Evolutionary conservation across 805 yeast genomes (phyloP), one percentile per base, ranked within the genome.

Genomic region (Kodamaea jinghongensis): DNA sequence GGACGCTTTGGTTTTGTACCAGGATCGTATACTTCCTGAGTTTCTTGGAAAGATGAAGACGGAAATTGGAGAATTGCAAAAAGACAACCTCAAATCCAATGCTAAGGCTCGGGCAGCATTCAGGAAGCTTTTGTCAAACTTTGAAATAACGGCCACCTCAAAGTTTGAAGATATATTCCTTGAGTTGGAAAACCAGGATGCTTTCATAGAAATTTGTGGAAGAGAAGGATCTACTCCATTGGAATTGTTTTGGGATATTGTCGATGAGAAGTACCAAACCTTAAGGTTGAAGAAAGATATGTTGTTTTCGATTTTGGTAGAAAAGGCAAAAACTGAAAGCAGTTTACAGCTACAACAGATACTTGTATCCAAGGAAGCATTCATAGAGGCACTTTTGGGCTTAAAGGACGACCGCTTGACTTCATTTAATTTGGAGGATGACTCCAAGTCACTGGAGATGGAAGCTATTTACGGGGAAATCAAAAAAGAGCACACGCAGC

Each of bases 211-310:
- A 15, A 46, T 88, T 27, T 70, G 88, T 41, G 96, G 95, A 0
- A 71, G 89, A 39, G 69, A 75, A 32, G 96, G 96, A 0, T 87
- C 96, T 0, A 73, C 80, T 1, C 83, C 96, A 1, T 53, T 81
- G 30, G 95, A 88, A 46, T 60, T 86, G 29, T 88, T 83, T 56
- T 75, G 86, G 76, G 96, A 89, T 56, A 51, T 75, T 0, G 71
- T 83, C 3, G 89, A 83, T 48, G 81, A 77, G 41, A 79, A 78
- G 49, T 70, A 73, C 25, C 75, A 79, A 39, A 52, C 69, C 1
- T 54, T 85, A 32, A 74, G 72, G 43, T 78, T 80, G 15, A 78
- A 79, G 52, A 76, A 76, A 39, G 86, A 81, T 37, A 59, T 82
- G 30, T 75, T 80, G 1, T 82, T 20, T 58, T 70, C 4, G 72